Evolutionary conservation across 495 filamentous ascomycete genomes (phyloP), one percentile per base, ranked within the genome.

Genomic region (Extremus antarcticus): DNA sequence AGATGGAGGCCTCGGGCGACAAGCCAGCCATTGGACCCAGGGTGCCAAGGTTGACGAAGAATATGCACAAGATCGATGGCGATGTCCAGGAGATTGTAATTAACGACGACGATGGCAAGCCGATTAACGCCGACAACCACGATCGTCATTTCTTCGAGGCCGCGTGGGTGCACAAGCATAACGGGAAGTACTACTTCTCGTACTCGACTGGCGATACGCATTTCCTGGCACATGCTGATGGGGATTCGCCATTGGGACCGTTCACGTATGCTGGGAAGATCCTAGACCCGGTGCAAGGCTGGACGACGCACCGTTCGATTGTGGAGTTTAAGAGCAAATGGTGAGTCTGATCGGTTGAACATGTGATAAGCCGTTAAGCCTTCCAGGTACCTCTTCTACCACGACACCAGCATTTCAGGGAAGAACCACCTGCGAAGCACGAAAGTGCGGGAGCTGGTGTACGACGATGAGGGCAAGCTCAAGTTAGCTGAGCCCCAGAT

Each of bases 291-390:
- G 85, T 87, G 56, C 61, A 83, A 2, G 84, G 85, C 3, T 88
- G 85, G 85, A 88, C 85, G 45, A 88, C 85, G 53, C 84, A 87
- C 71, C 84, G 87, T 69, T 83, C 79, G n/a, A 82, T 88, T 61
- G 81, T 78, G 24, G 83, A 87, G 73, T 85, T 81, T 61, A 59
- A 77, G 69, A 82, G 75, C 3, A 73, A 74, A 51, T 87, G 83
- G 85, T 87, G 19, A 45, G 41, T 21, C 17, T 45, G 15, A 17
- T 17, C 15, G n/a, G 19, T 8, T 8, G 7, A 9, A 21, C 41
- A 3, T 9, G 7, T 45, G 41, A n/a, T 17, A n/a, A 3, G 4
- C 17, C 7, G n/a, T n/a, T 45, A n/a, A 45, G 8, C 17, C 4
- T n/a, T 17, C 41, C 41, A 45, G 41, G 41, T 45, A 74, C 66